These are phyloP conservation scores for Austroboletus niveus DNA, from an alignment of 1,284 basidiomycete genomes.

Conservation along the genomic window DNA sequence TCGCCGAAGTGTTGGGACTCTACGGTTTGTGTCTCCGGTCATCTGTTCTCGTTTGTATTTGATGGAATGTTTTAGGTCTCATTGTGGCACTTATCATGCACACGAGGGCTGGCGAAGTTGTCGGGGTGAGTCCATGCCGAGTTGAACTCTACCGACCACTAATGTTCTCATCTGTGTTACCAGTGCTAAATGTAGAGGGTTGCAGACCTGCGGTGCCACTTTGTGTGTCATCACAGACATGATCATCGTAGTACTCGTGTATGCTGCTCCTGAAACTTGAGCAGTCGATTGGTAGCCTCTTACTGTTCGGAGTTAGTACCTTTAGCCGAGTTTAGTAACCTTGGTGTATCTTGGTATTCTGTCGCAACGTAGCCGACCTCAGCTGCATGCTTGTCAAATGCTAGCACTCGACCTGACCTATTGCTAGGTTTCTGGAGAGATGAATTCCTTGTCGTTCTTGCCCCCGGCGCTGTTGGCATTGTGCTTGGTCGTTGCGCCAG, in stretches of 20 bases:
- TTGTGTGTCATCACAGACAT: neutral
- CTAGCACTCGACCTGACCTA: neutral
- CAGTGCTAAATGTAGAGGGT: slow-evolving; percentile 22
- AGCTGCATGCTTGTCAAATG: slow-evolving; percentile 3
- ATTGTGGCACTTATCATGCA: slow-evolving; percentile 93
- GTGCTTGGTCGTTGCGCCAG: slow-evolving; percentile 41
- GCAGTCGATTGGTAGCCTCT: no score
- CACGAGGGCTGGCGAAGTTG: slow-evolving; percentile 46
- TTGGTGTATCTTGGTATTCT: neutral
- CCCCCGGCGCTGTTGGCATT: slow-evolving; percentile 23
- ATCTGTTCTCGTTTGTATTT: neutral
- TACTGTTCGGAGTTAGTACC: neutral
- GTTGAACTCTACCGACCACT: neutral
- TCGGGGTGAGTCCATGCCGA: slow-evolving; percentile 21
- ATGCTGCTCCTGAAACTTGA: neutral
- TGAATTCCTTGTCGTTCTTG: slow-evolving; percentile 14
- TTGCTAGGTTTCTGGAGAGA: slow-evolving; percentile 8
- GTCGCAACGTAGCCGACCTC: neutral
- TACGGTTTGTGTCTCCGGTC: slow-evolving; percentile 47
- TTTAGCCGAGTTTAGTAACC: neutral
- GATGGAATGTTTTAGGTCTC: slow-evolving; percentile 44
- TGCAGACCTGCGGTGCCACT: neutral
- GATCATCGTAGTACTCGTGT: neutral
- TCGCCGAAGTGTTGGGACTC: slow-evolving; percentile 81
- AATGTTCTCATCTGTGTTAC: neutral